Evolutionary conservation across 2,329 filamentous ascomycete species (phyloP).

Genomic region (Arthrinium phaeospermum): DNA sequence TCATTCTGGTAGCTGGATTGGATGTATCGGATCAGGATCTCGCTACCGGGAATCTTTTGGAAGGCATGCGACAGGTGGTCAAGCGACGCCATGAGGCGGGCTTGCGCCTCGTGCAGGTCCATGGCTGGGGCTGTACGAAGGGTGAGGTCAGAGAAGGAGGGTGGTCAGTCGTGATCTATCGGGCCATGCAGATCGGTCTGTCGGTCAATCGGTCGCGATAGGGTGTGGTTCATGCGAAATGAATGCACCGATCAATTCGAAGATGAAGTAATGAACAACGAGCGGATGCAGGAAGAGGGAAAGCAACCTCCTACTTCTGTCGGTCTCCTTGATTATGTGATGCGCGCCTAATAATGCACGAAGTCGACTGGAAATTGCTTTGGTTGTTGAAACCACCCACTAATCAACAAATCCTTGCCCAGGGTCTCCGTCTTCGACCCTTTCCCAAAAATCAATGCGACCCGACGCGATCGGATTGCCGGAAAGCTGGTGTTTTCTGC

Average conservation of each 20-base stretch:
- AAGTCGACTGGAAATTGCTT: constrained; percentile 2
- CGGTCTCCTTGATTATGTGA: constrained; percentile 13
- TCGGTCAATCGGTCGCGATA: constrained; percentile 4
- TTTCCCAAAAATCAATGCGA: neutral
- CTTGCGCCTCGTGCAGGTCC: constrained; percentile 68
- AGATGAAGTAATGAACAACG: neutral
- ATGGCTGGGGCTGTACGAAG: constrained; percentile 44
- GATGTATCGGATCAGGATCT: constrained; percentile 93
- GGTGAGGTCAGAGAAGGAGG: neutral
- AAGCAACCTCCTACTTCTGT: neutral
- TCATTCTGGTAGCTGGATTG: constrained; percentile 98
- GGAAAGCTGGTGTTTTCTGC: neutral
- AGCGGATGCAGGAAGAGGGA: neutral
- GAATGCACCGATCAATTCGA: neutral
- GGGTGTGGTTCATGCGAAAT: neutral
- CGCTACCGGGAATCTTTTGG: constrained; percentile 90
- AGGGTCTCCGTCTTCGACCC: constrained; percentile 12
- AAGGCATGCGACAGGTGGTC: constrained; percentile 68
- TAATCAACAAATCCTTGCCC: constrained; percentile 14
- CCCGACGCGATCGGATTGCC: constrained; percentile 9
- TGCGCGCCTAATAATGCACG: neutral
- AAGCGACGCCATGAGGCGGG: constrained; percentile 57
- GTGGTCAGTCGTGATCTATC: neutral
- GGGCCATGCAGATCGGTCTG: constrained; percentile 4
- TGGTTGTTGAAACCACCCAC: constrained; percentile 11